Percentiles rank a stretch among this genome's conserved stretches.
phyloP scores from a whole-genome alignment of 108 stramenopile genomes.

The Conticribra guillardii region DNA sequence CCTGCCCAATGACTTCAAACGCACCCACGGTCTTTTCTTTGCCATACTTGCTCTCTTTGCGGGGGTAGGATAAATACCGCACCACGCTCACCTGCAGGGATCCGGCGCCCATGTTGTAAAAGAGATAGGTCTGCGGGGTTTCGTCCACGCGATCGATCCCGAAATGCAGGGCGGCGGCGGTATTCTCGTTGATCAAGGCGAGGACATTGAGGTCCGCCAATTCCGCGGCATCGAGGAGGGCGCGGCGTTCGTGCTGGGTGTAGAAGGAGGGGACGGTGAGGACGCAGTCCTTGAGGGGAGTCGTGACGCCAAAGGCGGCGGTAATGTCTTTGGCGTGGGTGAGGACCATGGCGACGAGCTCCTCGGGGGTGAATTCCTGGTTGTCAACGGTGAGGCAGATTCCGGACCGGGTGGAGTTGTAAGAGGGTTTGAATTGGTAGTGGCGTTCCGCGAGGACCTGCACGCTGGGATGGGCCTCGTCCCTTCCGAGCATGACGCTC shows the following conservation, averaged over 20 bases:
- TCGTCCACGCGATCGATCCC: constrained; percentile 95
- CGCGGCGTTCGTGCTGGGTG: constrained; percentile 93
- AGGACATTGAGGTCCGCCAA: constrained; percentile 96
- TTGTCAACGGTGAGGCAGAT: constrained; percentile 71
- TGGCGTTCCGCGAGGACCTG: constrained; percentile 76
- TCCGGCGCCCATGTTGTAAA: constrained; percentile 98
- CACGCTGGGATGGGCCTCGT: constrained; percentile 80
- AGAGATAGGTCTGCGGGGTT: constrained; percentile 79
- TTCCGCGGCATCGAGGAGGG: constrained; percentile 93
- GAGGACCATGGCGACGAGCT: constrained; percentile 97
- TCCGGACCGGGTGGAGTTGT: constrained; percentile 86
- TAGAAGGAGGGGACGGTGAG: constrained; percentile 96
- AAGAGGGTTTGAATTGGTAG: constrained; percentile 70
- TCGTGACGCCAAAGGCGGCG: constrained; percentile 76
- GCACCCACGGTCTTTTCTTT: constrained; percentile 92
- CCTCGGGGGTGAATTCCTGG: constrained; percentile 91
- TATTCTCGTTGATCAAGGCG: constrained; percentile 95
- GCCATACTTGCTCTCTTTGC: constrained; percentile 71
- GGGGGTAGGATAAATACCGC: constrained; percentile 69
- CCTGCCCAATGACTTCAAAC: constrained; percentile 92
- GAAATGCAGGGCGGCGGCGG: constrained; percentile 97
- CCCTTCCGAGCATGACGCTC: constrained; percentile 86
- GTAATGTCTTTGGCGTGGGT: constrained; percentile 94
- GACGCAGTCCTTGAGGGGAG: constrained; percentile 86
- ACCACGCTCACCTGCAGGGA: constrained; percentile 90